Evolutionary conservation across 164 flowering plant genomes (phyloP).

Genomic region (Echeveria elegans): DNA sequence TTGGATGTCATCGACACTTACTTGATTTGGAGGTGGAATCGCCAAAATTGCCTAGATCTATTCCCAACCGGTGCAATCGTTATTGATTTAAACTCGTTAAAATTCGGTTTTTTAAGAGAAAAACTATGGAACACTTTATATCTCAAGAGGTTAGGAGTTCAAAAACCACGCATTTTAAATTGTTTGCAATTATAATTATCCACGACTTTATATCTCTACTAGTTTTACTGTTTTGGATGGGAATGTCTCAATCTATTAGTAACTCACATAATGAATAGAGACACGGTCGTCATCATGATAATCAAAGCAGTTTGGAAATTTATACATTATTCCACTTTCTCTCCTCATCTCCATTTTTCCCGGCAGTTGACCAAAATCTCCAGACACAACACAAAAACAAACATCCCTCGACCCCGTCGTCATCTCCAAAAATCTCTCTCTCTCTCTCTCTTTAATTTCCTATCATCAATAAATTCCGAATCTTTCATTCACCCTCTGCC

Average conservation of each 20-base stretch:
- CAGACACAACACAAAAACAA: neutral
- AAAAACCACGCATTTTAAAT: no score
- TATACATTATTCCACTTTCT: neutral
- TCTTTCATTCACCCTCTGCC: neutral
- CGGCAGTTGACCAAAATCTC: neutral
- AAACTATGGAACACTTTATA: no score
- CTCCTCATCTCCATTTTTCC: neutral
- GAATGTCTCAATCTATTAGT: neutral
- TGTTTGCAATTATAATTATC: no score
- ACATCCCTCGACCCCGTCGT: slow-evolving; percentile 4
- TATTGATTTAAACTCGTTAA: no score
- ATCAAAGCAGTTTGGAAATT: neutral
- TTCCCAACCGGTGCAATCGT: no score
- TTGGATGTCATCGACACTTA: slow-evolving; percentile 36
- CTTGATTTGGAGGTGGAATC: slow-evolving; percentile 44
- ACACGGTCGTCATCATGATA: neutral
- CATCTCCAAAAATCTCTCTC: neutral
- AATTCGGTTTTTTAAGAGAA: no score
- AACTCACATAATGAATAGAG: neutral
- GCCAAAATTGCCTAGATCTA: no score
- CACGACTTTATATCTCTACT: no score
- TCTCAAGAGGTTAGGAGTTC: no score
- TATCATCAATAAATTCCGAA: neutral
- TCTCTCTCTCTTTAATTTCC: neutral
- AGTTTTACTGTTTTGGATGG: no score